phyloP scores from a whole-genome alignment of 1,284 basidiomycete genomes.

The Puccinia triticina region DNA sequence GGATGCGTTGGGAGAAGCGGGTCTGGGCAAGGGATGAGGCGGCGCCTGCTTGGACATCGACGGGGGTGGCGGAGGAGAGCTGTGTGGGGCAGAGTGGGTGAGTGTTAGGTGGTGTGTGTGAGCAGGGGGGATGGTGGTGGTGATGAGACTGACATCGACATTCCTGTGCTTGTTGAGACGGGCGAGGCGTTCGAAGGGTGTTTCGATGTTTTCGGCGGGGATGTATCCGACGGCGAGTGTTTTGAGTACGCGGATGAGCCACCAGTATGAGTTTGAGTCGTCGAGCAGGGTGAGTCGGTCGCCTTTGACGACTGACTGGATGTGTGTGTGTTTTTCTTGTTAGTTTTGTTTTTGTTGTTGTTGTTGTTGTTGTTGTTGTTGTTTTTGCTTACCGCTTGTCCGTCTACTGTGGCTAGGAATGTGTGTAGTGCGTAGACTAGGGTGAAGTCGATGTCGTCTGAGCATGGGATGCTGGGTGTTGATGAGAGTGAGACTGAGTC shows the following conservation, averaged over 20 bases:
- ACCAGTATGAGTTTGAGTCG: constrained; percentile 97
- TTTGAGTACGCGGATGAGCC: constrained; percentile 93
- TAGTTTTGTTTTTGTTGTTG: neutral
- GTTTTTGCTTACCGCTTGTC: constrained; percentile 71
- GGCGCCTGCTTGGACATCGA: constrained; percentile 58
- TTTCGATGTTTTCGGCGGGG: constrained; percentile 98
- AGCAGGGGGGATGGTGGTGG: neutral
- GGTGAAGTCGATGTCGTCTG: constrained; percentile 83
- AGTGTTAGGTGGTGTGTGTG: constrained; percentile 51
- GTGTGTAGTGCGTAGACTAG: constrained; percentile 86
- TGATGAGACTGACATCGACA: constrained; percentile 74
- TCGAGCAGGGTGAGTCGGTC: constrained; percentile 91
- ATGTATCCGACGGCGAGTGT: constrained; percentile 99
- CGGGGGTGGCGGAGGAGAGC: constrained; percentile 58
- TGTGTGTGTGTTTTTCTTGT: neutral
- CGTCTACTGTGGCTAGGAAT: constrained; percentile 92
- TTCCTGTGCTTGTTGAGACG: constrained; percentile 96
- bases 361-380: neutral
- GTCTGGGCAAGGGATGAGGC: constrained; percentile 56
- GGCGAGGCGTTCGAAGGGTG: constrained; percentile 92
- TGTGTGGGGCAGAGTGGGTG: constrained; percentile 44
- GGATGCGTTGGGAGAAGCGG: constrained; percentile 56
- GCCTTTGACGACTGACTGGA: constrained; percentile 79
- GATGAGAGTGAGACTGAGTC: constrained; percentile 61
- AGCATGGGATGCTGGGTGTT: constrained; percentile 78